Conservation (phyloP, 2,329 filamentous ascomycete genomes). For the Trichoderma citrinoviride region DNA sequence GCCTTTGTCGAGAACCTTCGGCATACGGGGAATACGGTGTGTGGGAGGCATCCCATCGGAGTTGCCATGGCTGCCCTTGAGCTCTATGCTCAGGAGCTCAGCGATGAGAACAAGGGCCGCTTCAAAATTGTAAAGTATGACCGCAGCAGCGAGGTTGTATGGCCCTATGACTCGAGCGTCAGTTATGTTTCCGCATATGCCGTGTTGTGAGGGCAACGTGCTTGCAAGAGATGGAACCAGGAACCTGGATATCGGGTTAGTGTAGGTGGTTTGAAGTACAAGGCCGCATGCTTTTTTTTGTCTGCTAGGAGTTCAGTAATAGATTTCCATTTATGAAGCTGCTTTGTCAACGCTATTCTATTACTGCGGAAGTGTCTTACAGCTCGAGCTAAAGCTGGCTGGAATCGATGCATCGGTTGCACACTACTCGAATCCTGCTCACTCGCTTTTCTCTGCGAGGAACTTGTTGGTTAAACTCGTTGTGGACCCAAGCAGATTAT, state of each 20-base stretch:
- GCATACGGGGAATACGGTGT: conserved; percentile 84
- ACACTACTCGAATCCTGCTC: neutral
- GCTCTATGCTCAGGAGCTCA: conserved; percentile 46
- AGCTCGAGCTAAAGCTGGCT: neutral
- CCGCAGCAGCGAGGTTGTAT: conserved; percentile 71
- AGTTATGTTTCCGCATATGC: conserved; percentile 95
- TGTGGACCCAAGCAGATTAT: neutral
- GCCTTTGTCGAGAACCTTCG: conserved; percentile 67
- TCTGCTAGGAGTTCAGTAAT: too few relatives aligned
- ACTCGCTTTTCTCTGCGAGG: neutral
- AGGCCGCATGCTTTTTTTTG: too few relatives aligned
- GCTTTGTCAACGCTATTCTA: conserved; percentile 1
- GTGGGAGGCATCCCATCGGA: conserved; percentile 91
- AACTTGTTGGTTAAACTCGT: neutral
- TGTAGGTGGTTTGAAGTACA: neutral
- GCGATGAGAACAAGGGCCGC: conserved; percentile 44
- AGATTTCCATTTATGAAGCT: neutral
- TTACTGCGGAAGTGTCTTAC: neutral
- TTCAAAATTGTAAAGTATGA: conserved; percentile 87
- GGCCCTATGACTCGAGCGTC: conserved; percentile 74
- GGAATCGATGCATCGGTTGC: neutral
- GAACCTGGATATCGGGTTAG: neutral
- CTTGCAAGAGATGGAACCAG: neutral
- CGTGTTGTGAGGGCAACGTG: conserved; percentile 49
- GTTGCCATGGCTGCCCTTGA: conserved; percentile 88